Conservation (phyloP, 2,329 filamentous ascomycete genomes). For the Diplodia corticola region DNA sequence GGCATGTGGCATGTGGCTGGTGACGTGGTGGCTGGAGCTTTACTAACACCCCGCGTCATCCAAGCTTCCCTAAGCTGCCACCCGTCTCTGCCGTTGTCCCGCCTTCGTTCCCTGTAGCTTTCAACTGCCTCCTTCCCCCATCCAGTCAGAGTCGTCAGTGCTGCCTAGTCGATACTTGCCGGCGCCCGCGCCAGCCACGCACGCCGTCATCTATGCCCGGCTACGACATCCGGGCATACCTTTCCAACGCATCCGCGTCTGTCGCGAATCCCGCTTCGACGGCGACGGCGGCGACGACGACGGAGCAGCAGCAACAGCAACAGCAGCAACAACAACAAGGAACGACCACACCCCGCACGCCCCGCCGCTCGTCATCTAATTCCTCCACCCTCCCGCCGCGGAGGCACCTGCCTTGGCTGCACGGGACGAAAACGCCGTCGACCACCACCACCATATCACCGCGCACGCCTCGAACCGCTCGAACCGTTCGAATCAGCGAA, state of each 20-base stretch:
- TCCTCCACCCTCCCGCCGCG: background rate
- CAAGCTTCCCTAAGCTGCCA: background rate
- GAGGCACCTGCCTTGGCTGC: background rate
- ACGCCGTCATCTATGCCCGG: background rate
- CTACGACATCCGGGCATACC: background rate
- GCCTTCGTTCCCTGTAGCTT: background rate
- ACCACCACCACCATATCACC: background rate
- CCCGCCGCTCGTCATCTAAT: background rate
- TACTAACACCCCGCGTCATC: background rate
- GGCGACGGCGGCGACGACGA: background rate
- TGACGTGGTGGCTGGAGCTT: conserved; percentile 15
- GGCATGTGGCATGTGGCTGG: conserved; percentile 16
- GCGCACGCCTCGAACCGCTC: background rate
- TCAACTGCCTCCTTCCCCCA: background rate
- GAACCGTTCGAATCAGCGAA: too few relatives aligned
- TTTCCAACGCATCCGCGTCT: background rate
- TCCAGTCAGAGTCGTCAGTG: background rate
- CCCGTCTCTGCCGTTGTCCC: background rate
- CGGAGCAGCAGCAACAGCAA: background rate
- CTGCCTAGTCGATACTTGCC: background rate
- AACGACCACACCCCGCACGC: background rate
- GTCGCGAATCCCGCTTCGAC: background rate
- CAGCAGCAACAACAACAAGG: background rate
- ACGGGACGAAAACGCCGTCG: background rate
- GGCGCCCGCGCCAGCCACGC: background rate